Conservation (phyloP, 306 rosid species). For the Inga leiocalycina region DNA sequence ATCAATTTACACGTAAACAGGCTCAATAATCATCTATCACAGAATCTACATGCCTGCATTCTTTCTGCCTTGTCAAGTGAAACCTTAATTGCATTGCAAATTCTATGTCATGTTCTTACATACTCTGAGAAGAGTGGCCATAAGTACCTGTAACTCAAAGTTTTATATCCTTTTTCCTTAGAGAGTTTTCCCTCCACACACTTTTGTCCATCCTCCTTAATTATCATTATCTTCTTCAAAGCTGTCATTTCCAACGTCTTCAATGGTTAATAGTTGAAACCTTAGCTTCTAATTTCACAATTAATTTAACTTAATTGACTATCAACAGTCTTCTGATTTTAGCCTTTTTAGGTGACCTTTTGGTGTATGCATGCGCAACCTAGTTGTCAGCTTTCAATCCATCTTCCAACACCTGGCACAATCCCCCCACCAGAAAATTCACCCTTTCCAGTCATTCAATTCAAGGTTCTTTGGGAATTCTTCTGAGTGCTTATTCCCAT, state of each 20-base stretch:
- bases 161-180: not conserved
- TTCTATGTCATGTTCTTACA: slow-evolving; percentile 39
- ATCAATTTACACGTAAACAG: no score
- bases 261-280: not conserved
- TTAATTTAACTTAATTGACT: not conserved
- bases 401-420: not conserved
- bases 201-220: not conserved
- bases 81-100: slow-evolving; percentile 63
- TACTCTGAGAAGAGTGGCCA: not conserved
- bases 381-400: not conserved
- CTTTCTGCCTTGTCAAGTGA: slow-evolving; percentile 50
- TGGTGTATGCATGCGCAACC: not conserved
- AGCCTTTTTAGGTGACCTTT: not conserved
- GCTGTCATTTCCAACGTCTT: not conserved
- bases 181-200: not conserved
- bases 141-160: not conserved
- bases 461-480: not conserved
- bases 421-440: not conserved
- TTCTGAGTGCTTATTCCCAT: not conserved
- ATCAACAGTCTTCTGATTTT: not conserved
- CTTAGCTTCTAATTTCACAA: not conserved
- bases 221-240: not conserved
- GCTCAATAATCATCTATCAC: no score
- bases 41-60: slow-evolving; percentile 19
- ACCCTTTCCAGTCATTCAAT: not conserved